Evolutionary conservation across 2,329 filamentous ascomycete species (phyloP).

Genomic region (Pseudocercospora crystallina): DNA sequence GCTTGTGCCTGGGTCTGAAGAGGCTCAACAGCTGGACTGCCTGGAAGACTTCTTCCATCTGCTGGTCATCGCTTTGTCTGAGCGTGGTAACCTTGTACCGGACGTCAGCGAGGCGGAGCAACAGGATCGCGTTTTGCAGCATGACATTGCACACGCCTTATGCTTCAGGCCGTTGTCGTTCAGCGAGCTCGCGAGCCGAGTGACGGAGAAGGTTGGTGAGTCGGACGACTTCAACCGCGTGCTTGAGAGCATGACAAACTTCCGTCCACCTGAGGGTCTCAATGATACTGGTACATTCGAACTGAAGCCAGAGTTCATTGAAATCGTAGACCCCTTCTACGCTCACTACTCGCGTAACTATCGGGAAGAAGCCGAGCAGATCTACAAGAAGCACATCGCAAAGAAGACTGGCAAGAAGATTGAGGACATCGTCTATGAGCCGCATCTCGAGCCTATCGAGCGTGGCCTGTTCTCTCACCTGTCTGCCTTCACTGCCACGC

Average conservation of each 20-base stretch:
- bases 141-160: slow-evolving; percentile 88
- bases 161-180: slow-evolving; percentile 97
- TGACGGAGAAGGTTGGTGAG: slow-evolving; percentile 87
- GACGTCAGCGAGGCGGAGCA: slow-evolving; percentile 66
- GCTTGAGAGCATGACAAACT: slow-evolving; percentile 82
- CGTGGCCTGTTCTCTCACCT: slow-evolving; percentile 76
- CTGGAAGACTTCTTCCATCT: slow-evolving; percentile 95
- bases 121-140: slow-evolving; percentile 67
- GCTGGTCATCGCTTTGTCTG: slow-evolving; percentile 84
- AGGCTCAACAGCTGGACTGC: slow-evolving; percentile 83
- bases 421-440: slow-evolving; percentile 88
- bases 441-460: slow-evolving; percentile 72
- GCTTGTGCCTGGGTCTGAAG: slow-evolving; percentile 74
- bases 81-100: slow-evolving; percentile 76
- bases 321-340: slow-evolving; percentile 91
- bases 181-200: slow-evolving; percentile 80
- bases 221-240: slow-evolving; percentile 84
- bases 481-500: slow-evolving; percentile 75
- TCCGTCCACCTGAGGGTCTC: slow-evolving; percentile 85
- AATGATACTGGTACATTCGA: slow-evolving; percentile 94
- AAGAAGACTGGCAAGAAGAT: slow-evolving; percentile 79
- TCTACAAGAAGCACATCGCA: slow-evolving; percentile 83
- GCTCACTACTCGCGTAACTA: slow-evolving; percentile 97
- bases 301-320: slow-evolving; percentile 79
- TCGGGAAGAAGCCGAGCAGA: slow-evolving; percentile 87